Conservation (phyloP, 805 yeast species). For the Kodamaea sagamina region DNA sequence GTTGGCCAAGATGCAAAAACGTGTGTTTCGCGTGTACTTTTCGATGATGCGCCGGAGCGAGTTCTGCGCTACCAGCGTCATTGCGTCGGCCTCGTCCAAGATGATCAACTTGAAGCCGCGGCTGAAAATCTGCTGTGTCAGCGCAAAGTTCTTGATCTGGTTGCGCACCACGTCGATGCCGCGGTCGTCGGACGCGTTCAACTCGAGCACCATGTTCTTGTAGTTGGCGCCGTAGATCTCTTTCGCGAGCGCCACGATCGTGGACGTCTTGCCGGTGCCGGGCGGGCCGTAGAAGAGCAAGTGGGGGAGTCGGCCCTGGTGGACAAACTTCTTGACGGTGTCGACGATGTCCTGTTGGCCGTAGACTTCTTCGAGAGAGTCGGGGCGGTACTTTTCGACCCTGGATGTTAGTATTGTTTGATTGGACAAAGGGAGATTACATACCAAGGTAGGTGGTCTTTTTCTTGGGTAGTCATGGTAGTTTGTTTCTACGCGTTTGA, state of each 20-base stretch:
- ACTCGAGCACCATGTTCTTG: constrained; percentile 86
- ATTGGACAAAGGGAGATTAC: neutral
- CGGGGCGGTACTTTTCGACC: constrained; percentile 97
- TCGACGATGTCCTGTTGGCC: constrained; percentile 88
- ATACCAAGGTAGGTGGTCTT: constrained; percentile 15
- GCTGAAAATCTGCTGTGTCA: constrained; percentile 89
- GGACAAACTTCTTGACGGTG: constrained; percentile 82
- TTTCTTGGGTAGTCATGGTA: neutral
- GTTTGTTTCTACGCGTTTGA: neutral
- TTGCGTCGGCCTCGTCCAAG: constrained; percentile 96
- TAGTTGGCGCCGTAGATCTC: constrained; percentile 83
- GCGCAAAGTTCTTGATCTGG: constrained; percentile 94
- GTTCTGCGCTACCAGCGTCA: constrained; percentile 85
- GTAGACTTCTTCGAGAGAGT: constrained; percentile 77
- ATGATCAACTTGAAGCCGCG: constrained; percentile 85
- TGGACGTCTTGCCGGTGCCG: constrained; percentile 91
- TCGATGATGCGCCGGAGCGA: constrained; percentile 84
- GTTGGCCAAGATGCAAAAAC: constrained; percentile 94
- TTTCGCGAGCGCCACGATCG: constrained; percentile 81
- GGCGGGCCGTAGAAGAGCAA: constrained; percentile 93
- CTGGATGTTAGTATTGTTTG: constrained; percentile 28
- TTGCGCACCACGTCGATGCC: constrained; percentile 98
- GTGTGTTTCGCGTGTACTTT: constrained; percentile 89
- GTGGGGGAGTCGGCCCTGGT: constrained; percentile 85
- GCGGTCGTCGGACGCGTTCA: constrained; percentile 96